Evolutionary conservation across 2,329 filamentous ascomycete species (phyloP).

Genomic region (Ophiognomonia clavigignenti-juglandacearum): DNA sequence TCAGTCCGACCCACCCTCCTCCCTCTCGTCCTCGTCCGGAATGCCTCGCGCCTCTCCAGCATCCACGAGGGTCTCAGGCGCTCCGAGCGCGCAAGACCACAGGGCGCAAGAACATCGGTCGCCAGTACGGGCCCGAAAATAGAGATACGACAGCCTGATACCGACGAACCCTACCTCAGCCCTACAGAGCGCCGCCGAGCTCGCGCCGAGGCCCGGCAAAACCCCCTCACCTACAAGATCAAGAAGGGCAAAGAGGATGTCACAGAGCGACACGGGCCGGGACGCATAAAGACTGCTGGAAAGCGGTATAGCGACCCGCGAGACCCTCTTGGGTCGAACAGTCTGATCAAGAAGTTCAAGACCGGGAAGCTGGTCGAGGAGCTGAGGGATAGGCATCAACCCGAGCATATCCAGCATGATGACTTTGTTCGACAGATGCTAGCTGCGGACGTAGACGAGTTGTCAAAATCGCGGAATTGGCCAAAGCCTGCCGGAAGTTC

Average conservation of each 20-base stretch:
- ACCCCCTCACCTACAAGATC: slow-evolving; percentile 25
- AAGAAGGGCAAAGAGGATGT: slow-evolving; percentile 49
- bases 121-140: neutral
- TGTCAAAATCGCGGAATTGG: neutral
- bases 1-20: slow-evolving; percentile 1
- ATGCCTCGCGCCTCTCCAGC: slow-evolving; percentile 57
- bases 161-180: slow-evolving; percentile 11
- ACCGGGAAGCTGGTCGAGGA: slow-evolving; percentile 35
- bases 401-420: slow-evolving; percentile 11
- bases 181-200: slow-evolving; percentile 22
- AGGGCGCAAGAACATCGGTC: slow-evolving; percentile 22
- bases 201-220: slow-evolving; percentile 18
- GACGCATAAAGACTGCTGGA: slow-evolving; percentile 5
- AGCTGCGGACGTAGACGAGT: neutral
- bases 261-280: slow-evolving; percentile 30
- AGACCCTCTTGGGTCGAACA: slow-evolving; percentile 47
- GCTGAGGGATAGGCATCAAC: slow-evolving; percentile 17
- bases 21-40: slow-evolving; percentile 24
- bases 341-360: slow-evolving; percentile 51
- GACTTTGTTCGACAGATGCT: slow-evolving; percentile 13
- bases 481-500: neutral
- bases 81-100: slow-evolving; percentile 29
- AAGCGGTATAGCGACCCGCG: slow-evolving; percentile 45
- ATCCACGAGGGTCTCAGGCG: slow-evolving; percentile 62
- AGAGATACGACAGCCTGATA: slow-evolving; percentile 7